These are phyloP conservation scores for Somion occarium DNA, from an alignment of 1,284 basidiomycete genomes.

Conservation along the genomic window DNA sequence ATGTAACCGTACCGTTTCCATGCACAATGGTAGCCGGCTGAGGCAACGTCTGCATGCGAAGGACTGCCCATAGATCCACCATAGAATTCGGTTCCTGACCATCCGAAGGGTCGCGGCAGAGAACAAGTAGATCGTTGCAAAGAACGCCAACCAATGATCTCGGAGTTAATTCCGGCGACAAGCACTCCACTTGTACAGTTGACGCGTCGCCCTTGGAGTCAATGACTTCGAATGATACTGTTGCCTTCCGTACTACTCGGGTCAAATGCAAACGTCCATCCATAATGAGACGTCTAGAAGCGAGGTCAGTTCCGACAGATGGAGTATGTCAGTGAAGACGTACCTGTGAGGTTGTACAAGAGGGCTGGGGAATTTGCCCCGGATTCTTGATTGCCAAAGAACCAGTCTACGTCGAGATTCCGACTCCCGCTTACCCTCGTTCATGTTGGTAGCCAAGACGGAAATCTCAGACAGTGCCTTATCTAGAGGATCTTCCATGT, in stretches of 20 bases:
- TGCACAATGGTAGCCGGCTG: constrained; percentile 89
- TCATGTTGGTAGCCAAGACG: constrained; percentile 88
- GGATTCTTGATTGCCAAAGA: constrained; percentile 89
- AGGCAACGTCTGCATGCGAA: constrained; percentile 86
- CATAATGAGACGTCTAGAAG: constrained; percentile 74
- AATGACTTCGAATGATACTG: constrained; percentile 80
- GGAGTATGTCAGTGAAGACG: constrained; percentile 19
- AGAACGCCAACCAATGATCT: constrained; percentile 75
- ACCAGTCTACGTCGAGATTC: constrained; percentile 87
- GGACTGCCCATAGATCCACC: constrained; percentile 90
- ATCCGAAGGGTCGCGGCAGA: constrained; percentile 78
- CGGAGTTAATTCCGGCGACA: constrained; percentile 78
- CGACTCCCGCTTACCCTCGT: constrained; percentile 92
- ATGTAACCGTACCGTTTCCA: constrained; percentile 56
- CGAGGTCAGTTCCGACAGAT: constrained; percentile 10
- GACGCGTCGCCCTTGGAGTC: constrained; percentile 72
- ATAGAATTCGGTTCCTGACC: constrained; percentile 65
- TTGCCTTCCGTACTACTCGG: constrained; percentile 85
- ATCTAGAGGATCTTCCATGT: constrained; percentile 79
- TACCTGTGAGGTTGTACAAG: constrained; percentile 96
- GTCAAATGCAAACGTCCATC: constrained; percentile 82
- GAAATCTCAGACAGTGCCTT: constrained; percentile 84
- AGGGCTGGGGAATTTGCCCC: constrained; percentile 89
- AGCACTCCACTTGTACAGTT: constrained; percentile 83
- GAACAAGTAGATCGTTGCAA: constrained; percentile 89